Base-by-base conservation (phyloP, 2,329 filamentous ascomycete species). In the Hypoxylon sp. region DNA sequence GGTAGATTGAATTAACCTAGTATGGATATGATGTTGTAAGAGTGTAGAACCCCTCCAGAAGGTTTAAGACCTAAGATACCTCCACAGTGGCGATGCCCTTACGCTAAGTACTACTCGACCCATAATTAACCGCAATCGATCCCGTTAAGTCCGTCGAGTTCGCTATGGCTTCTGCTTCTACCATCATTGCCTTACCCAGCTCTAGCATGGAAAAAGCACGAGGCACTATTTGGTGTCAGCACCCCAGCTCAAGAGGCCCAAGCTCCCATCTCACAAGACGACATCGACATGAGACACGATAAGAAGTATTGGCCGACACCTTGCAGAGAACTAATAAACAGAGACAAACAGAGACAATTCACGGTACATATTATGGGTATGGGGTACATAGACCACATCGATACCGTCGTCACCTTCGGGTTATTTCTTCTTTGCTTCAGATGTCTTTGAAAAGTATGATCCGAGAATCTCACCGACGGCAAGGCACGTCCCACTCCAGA, bases 61-160 rank as follows among this genome's bases (percentile, higher is more conserved):
- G n/a, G n/a, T n/a, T n/a, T n/a, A n/a, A n/a, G n/a, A n/a, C n/a
- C n/a, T n/a, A n/a, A n/a, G n/a, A n/a, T n/a, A n/a, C n/a, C n/a
- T n/a, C n/a, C n/a, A n/a, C n/a, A n/a, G n/a, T n/a, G n/a, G 19
- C 47, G 39, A 55, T 28, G 41, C 48, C 20, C n/a, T 24, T 37
- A n/a, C 32, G 17, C 24, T 26, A 37, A 7, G 37, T 41, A 24
- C 24, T 20, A 37, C 4, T 30, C 6, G 26, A 54, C 59, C 65
- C 63, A 68, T 64, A 66, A 62, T 66, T 68, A 68, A 65, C 65
- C 65, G 65, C 54, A 63, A 49, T 56, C 48, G 58, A 64, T 67
- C 61, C 61, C 64, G 57, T 62, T 54, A 59, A 55, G 26, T 58
- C 54, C 54, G 54, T 47, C 47, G 48, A 57, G 49, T 7, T 53